phyloP scores from a whole-genome alignment of 2,329 filamentous ascomycete species.

The Venturia effusa region DNA sequence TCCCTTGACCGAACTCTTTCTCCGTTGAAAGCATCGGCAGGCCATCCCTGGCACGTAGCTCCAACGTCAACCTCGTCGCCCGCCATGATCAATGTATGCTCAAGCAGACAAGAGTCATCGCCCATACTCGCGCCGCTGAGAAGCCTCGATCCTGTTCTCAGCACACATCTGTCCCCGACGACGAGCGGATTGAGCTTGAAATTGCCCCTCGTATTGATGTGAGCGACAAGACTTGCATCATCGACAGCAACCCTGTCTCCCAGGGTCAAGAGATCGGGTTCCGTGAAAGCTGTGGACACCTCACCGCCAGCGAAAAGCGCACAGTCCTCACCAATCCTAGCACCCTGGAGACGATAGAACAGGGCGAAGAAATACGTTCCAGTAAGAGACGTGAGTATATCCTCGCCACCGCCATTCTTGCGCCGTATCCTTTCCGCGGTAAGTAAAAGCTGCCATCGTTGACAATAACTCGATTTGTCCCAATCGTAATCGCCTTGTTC shows the following conservation, averaged over 20 bases:
- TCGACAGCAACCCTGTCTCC: conserved; percentile 44
- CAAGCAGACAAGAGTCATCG: conserved; percentile 41
- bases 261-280: conserved; percentile 44
- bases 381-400: conserved; percentile 42
- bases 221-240: conserved; percentile 45
- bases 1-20: not conserved
- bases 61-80: conserved; percentile 44
- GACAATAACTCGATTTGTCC: conserved; percentile 47
- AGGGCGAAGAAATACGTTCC: conserved; percentile 42
- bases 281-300: conserved; percentile 44
- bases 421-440: conserved; percentile 41
- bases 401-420: conserved; percentile 39
- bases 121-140: conserved; percentile 44
- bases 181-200: conserved; percentile 43
- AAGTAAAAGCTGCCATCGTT: conserved; percentile 47
- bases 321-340: conserved; percentile 43
- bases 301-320: conserved; percentile 44
- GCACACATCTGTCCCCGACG: conserved; percentile 41
- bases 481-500: conserved; percentile 45
- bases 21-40: conserved; percentile 32
- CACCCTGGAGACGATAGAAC: conserved; percentile 45
- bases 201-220: conserved; percentile 46
- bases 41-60: conserved; percentile 45
- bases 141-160: conserved; percentile 41
- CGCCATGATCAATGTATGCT: conserved; percentile 48